A percentile compares a stretch with the other conserved stretches of the same genome.
phyloP scores from a whole-genome alignment of 2,329 filamentous ascomycete species.

The Lecanicillium sp. region DNA sequence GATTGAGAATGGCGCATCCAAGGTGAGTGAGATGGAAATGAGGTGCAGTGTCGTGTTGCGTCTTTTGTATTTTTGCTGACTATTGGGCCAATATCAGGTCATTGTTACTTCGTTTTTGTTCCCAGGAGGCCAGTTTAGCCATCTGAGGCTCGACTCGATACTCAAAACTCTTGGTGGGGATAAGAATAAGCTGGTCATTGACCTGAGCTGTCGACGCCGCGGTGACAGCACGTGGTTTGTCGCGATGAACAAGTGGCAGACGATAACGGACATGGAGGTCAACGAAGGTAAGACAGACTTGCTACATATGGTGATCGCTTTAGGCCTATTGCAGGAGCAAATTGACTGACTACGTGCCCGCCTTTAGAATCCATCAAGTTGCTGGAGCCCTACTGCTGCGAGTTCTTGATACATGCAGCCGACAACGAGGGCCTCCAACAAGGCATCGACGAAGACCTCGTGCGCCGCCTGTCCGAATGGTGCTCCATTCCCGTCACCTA shows the following conservation, averaged over 20 bases:
- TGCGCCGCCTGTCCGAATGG: constrained; percentile 71
- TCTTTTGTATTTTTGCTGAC: no score
- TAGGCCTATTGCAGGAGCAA: background rate
- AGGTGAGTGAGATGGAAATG: constrained; percentile 45
- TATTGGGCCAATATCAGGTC: constrained; percentile 52
- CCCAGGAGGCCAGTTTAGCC: constrained; percentile 73
- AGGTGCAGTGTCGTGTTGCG: background rate
- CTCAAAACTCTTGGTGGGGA: constrained; percentile 66
- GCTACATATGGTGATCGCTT: no score
- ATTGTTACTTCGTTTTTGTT: constrained; percentile 97
- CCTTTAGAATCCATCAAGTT: constrained; percentile 64
- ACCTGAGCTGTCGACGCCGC: constrained; percentile 80
- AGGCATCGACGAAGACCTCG: constrained; percentile 82
- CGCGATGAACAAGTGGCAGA: constrained; percentile 99
- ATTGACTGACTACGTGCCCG: background rate
- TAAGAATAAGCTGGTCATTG: constrained; percentile 79
- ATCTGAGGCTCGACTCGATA: constrained; percentile 66
- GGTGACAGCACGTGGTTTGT: constrained; percentile 76
- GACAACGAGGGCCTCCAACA: constrained; percentile 92
- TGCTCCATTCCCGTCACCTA: constrained; percentile 92
- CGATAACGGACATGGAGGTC: constrained; percentile 91
- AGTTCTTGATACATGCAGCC: constrained; percentile 94
- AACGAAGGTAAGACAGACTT: constrained; percentile 67
- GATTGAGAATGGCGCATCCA: constrained; percentile 82
- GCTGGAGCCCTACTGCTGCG: constrained; percentile 86